Evolutionary conservation across 331 rosid species (phyloP).

Genomic region (Dryas integrifolia): DNA sequence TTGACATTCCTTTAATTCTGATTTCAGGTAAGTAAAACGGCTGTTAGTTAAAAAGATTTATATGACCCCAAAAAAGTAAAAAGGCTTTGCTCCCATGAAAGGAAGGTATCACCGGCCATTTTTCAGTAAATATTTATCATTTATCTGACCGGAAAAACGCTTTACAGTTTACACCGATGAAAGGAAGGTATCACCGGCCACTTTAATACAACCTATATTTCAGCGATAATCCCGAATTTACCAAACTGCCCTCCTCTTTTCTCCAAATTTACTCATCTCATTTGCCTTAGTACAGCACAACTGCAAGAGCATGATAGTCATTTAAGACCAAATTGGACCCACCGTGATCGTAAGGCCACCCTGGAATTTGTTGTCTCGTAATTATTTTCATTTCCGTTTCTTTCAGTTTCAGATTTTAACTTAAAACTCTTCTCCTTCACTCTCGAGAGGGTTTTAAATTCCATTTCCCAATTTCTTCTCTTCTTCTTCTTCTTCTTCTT

Average conservation of each 20-base stretch:
- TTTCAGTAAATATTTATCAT: background rate
- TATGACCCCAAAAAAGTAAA: background rate
- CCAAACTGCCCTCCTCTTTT: slow-evolving; percentile 20
- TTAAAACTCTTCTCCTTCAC: background rate
- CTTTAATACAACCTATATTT: background rate
- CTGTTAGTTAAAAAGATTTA: background rate
- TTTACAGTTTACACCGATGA: background rate
- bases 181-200: slow-evolving; percentile 32
- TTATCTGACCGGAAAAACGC: background rate
- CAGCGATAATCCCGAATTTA: background rate
- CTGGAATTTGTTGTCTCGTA: background rate
- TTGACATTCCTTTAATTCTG: too few relatives aligned
- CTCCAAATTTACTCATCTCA: background rate
- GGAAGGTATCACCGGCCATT: slow-evolving; percentile 38
- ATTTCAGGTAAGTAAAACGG: too few relatives aligned
- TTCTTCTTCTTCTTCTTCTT: background rate
- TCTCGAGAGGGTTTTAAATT: slow-evolving; percentile 9
- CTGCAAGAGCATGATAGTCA: slow-evolving; percentile 22
- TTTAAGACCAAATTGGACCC: slow-evolving; percentile 1
- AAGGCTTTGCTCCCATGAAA: background rate
- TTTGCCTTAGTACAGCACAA: background rate
- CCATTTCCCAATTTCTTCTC: background rate
- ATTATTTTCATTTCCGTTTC: background rate
- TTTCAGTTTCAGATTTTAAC: background rate
- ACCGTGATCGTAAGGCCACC: background rate